A percentile compares a stretch with the other conserved stretches of the same genome.
These are phyloP conservation scores for Neurospora sp. DNA, from an alignment of 495 filamentous ascomycete genomes.

Conservation along the genomic window DNA sequence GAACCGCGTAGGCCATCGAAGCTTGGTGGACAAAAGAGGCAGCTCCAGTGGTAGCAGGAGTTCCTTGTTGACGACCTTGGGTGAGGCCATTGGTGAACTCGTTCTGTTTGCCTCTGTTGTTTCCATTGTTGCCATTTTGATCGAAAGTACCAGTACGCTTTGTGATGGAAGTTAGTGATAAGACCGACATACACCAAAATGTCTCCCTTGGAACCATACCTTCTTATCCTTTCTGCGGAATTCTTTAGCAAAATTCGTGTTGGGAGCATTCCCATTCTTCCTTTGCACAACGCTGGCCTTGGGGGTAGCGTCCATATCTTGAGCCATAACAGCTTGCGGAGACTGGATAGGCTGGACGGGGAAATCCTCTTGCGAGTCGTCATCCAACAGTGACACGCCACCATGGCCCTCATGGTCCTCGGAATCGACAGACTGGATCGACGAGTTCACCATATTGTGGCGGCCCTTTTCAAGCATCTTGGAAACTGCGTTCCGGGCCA, in stretches of 20 bases:
- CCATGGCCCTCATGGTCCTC: slow-evolving; percentile 5
- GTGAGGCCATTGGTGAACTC: not conserved
- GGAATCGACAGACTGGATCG: not conserved
- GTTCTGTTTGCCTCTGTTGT: not conserved
- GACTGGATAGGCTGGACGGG: not conserved
- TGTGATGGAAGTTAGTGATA: not conserved
- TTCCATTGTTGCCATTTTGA: not conserved
- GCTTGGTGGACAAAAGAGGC: not conserved
- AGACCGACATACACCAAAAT: not conserved
- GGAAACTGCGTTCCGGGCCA: not conserved
- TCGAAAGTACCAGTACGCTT: not conserved
- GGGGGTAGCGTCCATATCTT: not conserved
- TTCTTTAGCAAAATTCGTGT: not conserved
- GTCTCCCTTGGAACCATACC: not conserved
- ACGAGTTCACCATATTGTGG: not conserved
- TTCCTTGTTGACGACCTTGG: not conserved
- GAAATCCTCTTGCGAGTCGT: not conserved
- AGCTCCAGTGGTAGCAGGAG: not conserved
- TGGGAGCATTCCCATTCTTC: not conserved
- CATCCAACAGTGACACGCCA: not conserved
- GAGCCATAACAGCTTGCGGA: not conserved
- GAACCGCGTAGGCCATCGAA: not conserved
- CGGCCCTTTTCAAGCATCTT: not conserved
- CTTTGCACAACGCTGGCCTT: not conserved
- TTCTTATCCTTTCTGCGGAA: not conserved